These are phyloP conservation scores for Emericellopsis terricola DNA, from an alignment of 495 filamentous ascomycete genomes.

Conservation along the genomic window DNA sequence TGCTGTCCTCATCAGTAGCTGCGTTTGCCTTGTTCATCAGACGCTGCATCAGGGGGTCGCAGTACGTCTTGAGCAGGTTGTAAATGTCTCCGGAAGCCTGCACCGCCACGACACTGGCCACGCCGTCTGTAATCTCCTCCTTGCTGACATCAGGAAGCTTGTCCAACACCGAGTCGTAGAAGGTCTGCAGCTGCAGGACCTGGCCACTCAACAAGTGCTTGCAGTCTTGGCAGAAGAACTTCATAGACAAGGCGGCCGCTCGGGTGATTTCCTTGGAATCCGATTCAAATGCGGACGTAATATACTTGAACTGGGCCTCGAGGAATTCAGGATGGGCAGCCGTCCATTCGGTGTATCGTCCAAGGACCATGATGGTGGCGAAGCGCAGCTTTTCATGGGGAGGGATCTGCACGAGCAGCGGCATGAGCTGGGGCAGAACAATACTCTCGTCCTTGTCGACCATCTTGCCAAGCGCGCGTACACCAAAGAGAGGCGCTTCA, in stretches of 20 bases:
- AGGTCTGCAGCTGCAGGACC: slow-evolving; percentile 67
- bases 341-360: slow-evolving; percentile 96
- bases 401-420: slow-evolving; percentile 81
- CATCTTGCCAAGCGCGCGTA: slow-evolving; percentile 96
- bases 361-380: slow-evolving; percentile 91
- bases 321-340: slow-evolving; percentile 82
- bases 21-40: slow-evolving; percentile 75
- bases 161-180: slow-evolving; percentile 78
- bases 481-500: slow-evolving; percentile 85
- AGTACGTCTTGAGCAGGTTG: slow-evolving; percentile 74
- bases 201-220: slow-evolving; percentile 64
- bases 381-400: slow-evolving; percentile 93
- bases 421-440: slow-evolving; percentile 78
- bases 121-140: slow-evolving; percentile 90
- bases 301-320: slow-evolving; percentile 81
- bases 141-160: slow-evolving; percentile 70
- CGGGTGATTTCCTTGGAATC: slow-evolving; percentile 72
- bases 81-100: slow-evolving; percentile 69
- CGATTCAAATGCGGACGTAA: slow-evolving; percentile 78
- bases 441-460: slow-evolving; percentile 73
- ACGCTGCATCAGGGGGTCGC: slow-evolving; percentile 74
- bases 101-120: slow-evolving; percentile 74
- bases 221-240: slow-evolving; percentile 93
- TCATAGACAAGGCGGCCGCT: slow-evolving; percentile 84
- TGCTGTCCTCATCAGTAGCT: slow-evolving; percentile 61